These are phyloP conservation scores for Favolaschia claudopus DNA, from an alignment of 768 basidiomycete species.

Conservation along the genomic window DNA sequence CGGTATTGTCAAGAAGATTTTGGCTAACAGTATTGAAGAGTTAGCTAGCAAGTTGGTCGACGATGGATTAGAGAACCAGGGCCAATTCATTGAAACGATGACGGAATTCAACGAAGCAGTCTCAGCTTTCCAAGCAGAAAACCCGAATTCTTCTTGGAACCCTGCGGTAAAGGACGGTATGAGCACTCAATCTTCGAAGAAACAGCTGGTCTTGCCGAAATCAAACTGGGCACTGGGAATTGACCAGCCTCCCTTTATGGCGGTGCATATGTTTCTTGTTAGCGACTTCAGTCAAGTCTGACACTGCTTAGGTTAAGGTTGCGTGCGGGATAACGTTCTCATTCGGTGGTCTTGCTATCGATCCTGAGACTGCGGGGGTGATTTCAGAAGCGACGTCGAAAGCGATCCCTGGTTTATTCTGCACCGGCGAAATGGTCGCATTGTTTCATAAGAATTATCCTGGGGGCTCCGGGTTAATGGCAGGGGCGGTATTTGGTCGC, in stretches of 20 bases:
- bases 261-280: constrained; percentile 34
- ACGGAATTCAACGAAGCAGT: constrained; percentile 60
- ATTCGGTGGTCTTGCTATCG: constrained; percentile 71
- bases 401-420: constrained; percentile 63
- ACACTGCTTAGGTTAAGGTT: constrained; percentile 53
- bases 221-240: constrained; percentile 74
- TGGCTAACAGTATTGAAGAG: constrained; percentile 53
- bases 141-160: constrained; percentile 55
- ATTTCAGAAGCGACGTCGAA: constrained; percentile 48
- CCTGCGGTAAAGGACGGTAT: constrained; percentile 70
- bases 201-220: constrained; percentile 55
- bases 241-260: constrained; percentile 62
- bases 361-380: constrained; percentile 61
- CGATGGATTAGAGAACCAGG: constrained; percentile 54
- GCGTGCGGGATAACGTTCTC: constrained; percentile 78
- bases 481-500: constrained; percentile 70
- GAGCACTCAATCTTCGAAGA: constrained; percentile 53
- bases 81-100: constrained; percentile 54
- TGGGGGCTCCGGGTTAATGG: constrained; percentile 71
- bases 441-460: constrained; percentile 74
- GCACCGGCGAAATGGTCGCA: constrained; percentile 73
- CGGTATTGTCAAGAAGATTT: constrained; percentile 62
- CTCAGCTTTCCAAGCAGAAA: constrained; percentile 41
- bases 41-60: constrained; percentile 55
- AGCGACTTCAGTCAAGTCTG: background rate